Evolutionary conservation across 305 asterid genomes (phyloP).

Genomic region (Stenogyne calaminthoides): DNA sequence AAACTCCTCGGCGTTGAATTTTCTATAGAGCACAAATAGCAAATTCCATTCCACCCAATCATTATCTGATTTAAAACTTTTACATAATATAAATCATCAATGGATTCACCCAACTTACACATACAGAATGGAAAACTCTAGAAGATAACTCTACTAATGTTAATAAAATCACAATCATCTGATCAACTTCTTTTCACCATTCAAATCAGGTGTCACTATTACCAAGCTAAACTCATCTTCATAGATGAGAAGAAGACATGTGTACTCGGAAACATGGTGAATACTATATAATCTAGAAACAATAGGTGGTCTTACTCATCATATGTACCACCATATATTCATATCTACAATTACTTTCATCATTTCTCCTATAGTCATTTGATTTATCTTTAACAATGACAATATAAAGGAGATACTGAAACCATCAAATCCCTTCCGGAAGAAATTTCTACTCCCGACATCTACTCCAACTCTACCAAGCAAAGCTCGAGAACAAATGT

Average conservation of each 20-base stretch:
- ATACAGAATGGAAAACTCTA: no score
- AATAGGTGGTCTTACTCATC: background rate
- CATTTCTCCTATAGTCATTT: background rate
- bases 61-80: no score
- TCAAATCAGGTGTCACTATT: background rate
- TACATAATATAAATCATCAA: background rate
- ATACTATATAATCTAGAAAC: background rate
- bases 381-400: background rate
- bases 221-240: background rate
- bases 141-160: no score
- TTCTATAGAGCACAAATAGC: no score
- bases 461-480: background rate
- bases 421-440: background rate
- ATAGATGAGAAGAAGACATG: background rate
- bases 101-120: background rate
- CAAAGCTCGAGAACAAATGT: background rate
- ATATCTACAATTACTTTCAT: background rate
- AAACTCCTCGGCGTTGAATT: no score
- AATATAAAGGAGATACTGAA: background rate
- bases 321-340: background rate
- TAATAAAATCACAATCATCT: background rate
- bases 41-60: no score
- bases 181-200: background rate
- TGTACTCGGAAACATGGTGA: background rate
- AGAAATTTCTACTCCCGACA: background rate